Evolutionary conservation across 2,329 filamentous ascomycete species (phyloP).

Genomic region (Zymoseptoria brevis): DNA sequence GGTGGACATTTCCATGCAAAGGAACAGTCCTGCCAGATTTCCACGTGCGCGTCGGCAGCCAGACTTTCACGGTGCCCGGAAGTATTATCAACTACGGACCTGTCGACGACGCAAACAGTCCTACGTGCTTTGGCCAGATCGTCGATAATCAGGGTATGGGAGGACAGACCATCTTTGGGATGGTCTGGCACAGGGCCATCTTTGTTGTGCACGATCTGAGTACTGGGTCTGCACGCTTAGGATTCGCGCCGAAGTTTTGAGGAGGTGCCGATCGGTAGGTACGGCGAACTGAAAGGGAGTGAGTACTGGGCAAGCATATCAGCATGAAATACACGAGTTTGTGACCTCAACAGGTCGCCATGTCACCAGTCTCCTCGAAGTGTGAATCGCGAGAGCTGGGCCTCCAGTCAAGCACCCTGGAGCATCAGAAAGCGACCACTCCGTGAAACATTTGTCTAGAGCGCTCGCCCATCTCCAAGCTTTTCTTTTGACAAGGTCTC

Average conservation of each 20-base stretch:
- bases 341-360: no score
- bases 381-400: no score
- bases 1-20: slow-evolving; percentile 39
- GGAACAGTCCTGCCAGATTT: slow-evolving; percentile 41
- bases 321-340: no score
- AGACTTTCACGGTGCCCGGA: slow-evolving; percentile 43
- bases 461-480: not conserved
- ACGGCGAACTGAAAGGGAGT: not conserved
- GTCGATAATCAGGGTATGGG: slow-evolving; percentile 51
- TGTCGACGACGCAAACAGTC: slow-evolving; percentile 16
- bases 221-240: not conserved
- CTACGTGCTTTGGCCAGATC: slow-evolving; percentile 62
- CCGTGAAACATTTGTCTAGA: no score
- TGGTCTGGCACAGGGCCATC: slow-evolving; percentile 60
- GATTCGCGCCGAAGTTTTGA: not conserved
- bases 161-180: slow-evolving; percentile 58
- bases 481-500: not conserved
- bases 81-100: slow-evolving; percentile 43
- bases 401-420: no score
- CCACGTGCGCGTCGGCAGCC: slow-evolving; percentile 40
- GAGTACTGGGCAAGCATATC: no score
- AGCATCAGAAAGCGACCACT: no score
- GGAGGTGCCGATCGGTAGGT: not conserved
- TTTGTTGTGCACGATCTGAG: slow-evolving; percentile 59
- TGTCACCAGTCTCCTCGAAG: no score